Base-by-base conservation (phyloP, 2,329 filamentous ascomycete genomes). In the Diaporthe caulivora region DNA sequence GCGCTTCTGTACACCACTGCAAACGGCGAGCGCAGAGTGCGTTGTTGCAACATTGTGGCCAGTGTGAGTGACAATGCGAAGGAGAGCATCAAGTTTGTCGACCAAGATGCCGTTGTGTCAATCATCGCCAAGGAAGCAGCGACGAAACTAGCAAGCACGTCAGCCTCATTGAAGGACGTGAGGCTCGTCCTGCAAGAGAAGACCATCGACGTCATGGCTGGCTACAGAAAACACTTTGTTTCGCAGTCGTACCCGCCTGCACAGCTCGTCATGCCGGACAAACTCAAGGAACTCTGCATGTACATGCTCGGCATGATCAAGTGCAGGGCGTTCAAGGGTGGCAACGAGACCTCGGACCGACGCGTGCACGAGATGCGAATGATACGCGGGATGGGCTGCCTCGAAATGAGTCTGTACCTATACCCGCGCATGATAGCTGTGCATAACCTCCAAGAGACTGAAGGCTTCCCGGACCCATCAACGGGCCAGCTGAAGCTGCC, bases 241-340 rank as follows among this genome's bases (percentile, higher is more conserved):
- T 86, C 90, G 2, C 94, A 94, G 72, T 90, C 92, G 3, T 94
- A 97, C 79, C 96, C 97, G 11, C 94, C 95, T 1, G 94, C 95
- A 7, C 95, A 99, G 83, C 90, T 99, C 40, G 95, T 99, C 40
- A 91, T 99, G 84, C 97, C 97, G 0, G 97, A 99, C 84, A 94
- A 96, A 77, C 89, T 99, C 40, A 98, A 98, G 81, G 97, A 99
- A 81, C 95, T 98, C 79, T 92, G 93, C 79, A 98, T 99, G 95
- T 98, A 97, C 83, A 94, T 97, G 84, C 91, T 99, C 13, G 93
- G 94, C 62, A 86, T 98, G 76, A 85, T 97, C 81, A 99, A 99
- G 83, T 95, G 91, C 72, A 92, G 97, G 73, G 95, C 96, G 3
- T 95, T 98, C 86, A 98, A 98, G 86, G 94, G 94, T 68, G 96